Percentiles rank a stretch among this genome's conserved stretches.
Conservation (phyloP, 352 stramenopile genomes). For the Phytophthora melonis region DNA sequence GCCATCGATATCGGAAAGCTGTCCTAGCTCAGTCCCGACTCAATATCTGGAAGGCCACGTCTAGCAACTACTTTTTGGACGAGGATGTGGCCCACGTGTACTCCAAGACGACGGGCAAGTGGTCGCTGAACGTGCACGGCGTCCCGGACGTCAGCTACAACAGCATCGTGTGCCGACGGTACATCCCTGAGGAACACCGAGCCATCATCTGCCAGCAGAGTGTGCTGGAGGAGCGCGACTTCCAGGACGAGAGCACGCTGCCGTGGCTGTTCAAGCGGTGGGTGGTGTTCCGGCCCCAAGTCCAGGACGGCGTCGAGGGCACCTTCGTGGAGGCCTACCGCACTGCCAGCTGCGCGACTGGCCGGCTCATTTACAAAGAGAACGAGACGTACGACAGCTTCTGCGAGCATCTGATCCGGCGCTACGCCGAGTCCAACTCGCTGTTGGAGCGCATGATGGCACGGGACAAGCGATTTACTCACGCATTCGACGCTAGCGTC, state of each 20-base stretch:
- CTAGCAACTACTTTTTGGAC: no score
- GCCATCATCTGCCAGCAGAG: constrained; percentile 89
- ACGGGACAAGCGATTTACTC: constrained; percentile 74
- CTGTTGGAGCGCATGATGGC: constrained; percentile 88
- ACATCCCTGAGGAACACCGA: constrained; percentile 59
- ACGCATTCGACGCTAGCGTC: constrained; percentile 51
- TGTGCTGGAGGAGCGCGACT: constrained; percentile 85
- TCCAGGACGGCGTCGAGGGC: constrained; percentile 77
- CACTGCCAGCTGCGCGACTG: constrained; percentile 85
- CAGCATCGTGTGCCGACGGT: constrained; percentile 75
- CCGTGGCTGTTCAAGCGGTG: constrained; percentile 91
- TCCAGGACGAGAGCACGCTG: constrained; percentile 80
- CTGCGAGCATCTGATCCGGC: constrained; percentile 88
- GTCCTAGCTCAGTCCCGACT: no score
- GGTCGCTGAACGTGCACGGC: constrained; percentile 84
- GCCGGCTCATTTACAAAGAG: constrained; percentile 88
- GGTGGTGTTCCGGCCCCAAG: constrained; percentile 83
- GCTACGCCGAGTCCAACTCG: constrained; percentile 87
- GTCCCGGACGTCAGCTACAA: constrained; percentile 91
- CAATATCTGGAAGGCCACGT: no score
- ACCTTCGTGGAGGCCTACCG: constrained; percentile 86
- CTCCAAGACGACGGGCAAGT: constrained; percentile 87
- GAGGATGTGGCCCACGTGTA: constrained; percentile 84
- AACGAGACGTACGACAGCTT: constrained; percentile 92
- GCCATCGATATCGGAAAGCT: constrained; percentile 13